Base-by-base conservation (phyloP, 805 yeast genomes). In the Saccharomyces mikatae region DNA sequence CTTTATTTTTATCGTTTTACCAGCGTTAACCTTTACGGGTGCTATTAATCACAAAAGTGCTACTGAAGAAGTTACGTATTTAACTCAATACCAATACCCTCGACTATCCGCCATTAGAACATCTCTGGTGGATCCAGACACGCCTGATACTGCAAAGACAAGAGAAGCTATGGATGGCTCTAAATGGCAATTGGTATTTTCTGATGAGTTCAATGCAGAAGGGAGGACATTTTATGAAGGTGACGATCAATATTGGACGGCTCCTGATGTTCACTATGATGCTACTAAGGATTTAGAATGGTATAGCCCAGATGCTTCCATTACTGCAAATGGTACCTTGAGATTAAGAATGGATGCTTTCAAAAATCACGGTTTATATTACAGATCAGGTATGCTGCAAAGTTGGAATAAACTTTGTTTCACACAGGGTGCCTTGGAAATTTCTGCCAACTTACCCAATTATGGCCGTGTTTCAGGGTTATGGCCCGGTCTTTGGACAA, bases 401-500 rank as follows among this genome's bases (percentile, higher is more conserved):
- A 77, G 86, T 21, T 90, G 97, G 97, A 89, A 89, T 72, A 82
- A 83, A 71, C 65, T 90, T 67, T 89, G 97, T 66, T 88, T 85
- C 69, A 84, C 94, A 2, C 89, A 89, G 64, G 97, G 96, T 48
- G 66, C 74, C 48, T 61, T 89, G 58, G 96, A 87, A 65, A 80
- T 85, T 6, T 81, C 87, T 10, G 90, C 87, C 0, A 78, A 78
- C 56, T 71, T 89, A 56, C 96, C 96, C 22, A 87, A 88, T 58
- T 79, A 78, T 59, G 95, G 95, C 60, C 74, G 80, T 54, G 77
- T 83, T 36, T 75, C 84, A 3, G 97, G 97, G 14, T 74, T 89
- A 57, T 89, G 97, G 97, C 96, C 97, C 1, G 97, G 96, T 75
- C 61, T 88, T 55, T 89, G 96, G 97, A 79, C 96, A 3, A 75